Conservation (phyloP, 495 filamentous ascomycete genomes). For the Aspergillus taichungensis region DNA sequence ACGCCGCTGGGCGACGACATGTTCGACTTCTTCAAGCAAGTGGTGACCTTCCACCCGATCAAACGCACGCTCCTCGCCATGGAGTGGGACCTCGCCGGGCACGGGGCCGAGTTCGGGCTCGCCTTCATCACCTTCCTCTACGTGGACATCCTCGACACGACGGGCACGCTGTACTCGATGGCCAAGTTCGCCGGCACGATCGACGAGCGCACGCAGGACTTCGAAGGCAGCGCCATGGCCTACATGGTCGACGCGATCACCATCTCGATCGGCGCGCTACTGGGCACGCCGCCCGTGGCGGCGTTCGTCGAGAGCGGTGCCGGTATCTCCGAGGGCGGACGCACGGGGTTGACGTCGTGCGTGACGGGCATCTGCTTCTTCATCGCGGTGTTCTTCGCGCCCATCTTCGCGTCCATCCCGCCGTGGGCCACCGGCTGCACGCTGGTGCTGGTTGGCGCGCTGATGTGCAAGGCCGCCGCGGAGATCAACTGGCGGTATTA, state of each 20-base stretch:
- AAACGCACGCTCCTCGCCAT: constrained; percentile 53
- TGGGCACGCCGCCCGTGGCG: constrained; percentile 68
- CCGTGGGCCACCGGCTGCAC: constrained; percentile 80
- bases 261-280: constrained; percentile 67
- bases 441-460: constrained; percentile 67
- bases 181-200: constrained; percentile 66
- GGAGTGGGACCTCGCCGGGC: constrained; percentile 55
- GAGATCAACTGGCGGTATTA: constrained; percentile 82
- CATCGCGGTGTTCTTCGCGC: constrained; percentile 77
- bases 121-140: constrained; percentile 75
- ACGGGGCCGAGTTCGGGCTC: constrained; percentile 62
- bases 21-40: constrained; percentile 79
- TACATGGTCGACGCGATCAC: constrained; percentile 70
- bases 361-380: constrained; percentile 72
- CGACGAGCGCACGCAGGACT: constrained; percentile 65
- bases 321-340: constrained; percentile 75
- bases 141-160: constrained; percentile 73
- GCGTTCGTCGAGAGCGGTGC: constrained; percentile 79
- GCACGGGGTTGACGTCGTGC: constrained; percentile 74
- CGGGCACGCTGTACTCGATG: constrained; percentile 76
- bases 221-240: constrained; percentile 67
- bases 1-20: constrained; percentile 50
- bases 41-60: constrained; percentile 72
- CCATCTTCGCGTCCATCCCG: constrained; percentile 77
- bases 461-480: constrained; percentile 66